Evolutionary conservation across 2,329 filamentous ascomycete genomes (phyloP), one percentile per base, ranked within the genome.

Genomic region (Diaporthe amygdali): DNA sequence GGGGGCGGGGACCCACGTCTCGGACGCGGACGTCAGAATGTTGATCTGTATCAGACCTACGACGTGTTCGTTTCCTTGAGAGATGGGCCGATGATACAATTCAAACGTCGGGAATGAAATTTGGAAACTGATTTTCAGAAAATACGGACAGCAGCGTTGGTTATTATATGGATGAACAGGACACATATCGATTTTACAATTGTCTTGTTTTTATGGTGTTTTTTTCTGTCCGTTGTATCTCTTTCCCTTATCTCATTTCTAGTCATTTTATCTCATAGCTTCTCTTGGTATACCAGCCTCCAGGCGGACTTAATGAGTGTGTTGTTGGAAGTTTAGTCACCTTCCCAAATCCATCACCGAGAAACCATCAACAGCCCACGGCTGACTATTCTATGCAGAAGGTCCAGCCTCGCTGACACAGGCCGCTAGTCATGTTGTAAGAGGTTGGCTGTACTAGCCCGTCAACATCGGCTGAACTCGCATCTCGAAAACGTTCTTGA

Each of bases 401-500:
- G 59, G n/a, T 2, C 52, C 56, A 17, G 56, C 56, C 41, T 63
- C 27, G 5, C 15, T 17, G 25, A 7, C 20, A 34, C 20, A 47
- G n/a, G 27, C 46, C 52, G 22, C 22, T 2, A 27, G 9, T 30
- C 17, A 54, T 5, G 27, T 2, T 4, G 4, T n/a, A 17, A 14
- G 17, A 17, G 1, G 7, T 22, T 14, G 30, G 27, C 32, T 22
- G 6, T 34, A 14, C 52, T 63, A 61, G 6, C 41, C 49, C 9
- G 25, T 52, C 44, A 66, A 10, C 14, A 72, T 8, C 8, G 55
- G 63, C 0, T 47, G 49, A 7, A 72, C 17, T 6, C 41, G 47
- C 49, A 71, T 47, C 46, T 66, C 64, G 4, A 72, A 17, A 3
- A 27, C 71, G 17, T 46, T 27, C 47, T 68, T 72, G 15, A 47